A percentile compares a stretch with the other conserved stretches of the same genome.
These are phyloP conservation scores for Pleomassaria siparia DNA, from an alignment of 2,329 filamentous ascomycete genomes.

Conservation along the genomic window DNA sequence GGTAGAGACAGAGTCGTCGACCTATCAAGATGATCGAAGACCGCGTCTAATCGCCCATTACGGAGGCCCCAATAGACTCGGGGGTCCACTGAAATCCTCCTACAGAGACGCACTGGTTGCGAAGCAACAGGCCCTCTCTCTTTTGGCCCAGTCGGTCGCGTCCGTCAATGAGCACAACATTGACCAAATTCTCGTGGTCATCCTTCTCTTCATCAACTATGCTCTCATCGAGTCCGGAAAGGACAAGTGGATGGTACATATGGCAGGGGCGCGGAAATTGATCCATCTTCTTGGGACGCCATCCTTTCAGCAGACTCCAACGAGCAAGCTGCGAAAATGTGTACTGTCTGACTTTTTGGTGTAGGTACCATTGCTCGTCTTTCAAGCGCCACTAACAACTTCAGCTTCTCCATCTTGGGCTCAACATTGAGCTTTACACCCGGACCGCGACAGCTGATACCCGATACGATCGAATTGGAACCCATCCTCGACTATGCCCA, in stretches of 20 bases:
- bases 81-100: slow-evolving; percentile 32
- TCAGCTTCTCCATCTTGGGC: slow-evolving; percentile 36
- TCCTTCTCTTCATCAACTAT: slow-evolving; percentile 53
- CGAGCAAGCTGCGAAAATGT: slow-evolving; percentile 35
- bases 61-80: slow-evolving; percentile 43
- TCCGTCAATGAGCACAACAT: slow-evolving; percentile 33
- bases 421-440: slow-evolving; percentile 35
- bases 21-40: slow-evolving; percentile 34
- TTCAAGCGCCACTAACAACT: slow-evolving; percentile 5
- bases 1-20: slow-evolving; percentile 36
- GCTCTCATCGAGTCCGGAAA: slow-evolving; percentile 54
- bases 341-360: slow-evolving; percentile 41
- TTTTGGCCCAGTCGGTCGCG: slow-evolving; percentile 41
- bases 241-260: slow-evolving; percentile 55
- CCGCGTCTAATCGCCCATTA: slow-evolving; percentile 37
- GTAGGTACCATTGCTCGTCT: slow-evolving; percentile 11
- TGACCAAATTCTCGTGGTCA: slow-evolving; percentile 49
- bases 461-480: slow-evolving; percentile 33
- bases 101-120: slow-evolving; percentile 46
- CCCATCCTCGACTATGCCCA: slow-evolving; percentile 43
- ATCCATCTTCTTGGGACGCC: slow-evolving; percentile 43
- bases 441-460: slow-evolving; percentile 26
- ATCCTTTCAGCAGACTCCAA: slow-evolving; percentile 27
- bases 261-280: slow-evolving; percentile 53
- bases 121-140: slow-evolving; percentile 51